Conservation (phyloP, 2,329 filamentous ascomycete species). For the Penicillium crustosum region DNA sequence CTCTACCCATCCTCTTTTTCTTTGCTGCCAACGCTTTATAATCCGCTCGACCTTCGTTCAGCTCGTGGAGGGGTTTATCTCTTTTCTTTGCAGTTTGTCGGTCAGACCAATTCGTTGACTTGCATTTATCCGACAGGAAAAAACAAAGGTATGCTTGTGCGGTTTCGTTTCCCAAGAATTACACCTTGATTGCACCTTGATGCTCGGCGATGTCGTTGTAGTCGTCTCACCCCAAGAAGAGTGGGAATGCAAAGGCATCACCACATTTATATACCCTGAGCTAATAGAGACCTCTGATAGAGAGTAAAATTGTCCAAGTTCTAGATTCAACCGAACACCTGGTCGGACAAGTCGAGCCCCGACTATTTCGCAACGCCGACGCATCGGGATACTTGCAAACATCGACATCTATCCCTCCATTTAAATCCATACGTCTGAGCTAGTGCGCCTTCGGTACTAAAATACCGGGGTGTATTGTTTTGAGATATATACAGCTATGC, state of each 20-base stretch:
- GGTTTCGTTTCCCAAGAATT: neutral
- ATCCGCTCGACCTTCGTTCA: conserved; percentile 8
- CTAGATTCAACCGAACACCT: conserved; percentile 9
- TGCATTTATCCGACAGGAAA: conserved; percentile 8
- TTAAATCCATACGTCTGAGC: conserved; percentile 2
- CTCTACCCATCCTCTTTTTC: neutral
- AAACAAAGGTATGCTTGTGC: neutral
- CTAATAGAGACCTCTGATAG: neutral
- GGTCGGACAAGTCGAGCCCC: conserved; percentile 12
- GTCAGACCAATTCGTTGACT: conserved; percentile 16
- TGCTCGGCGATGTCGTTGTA: neutral
- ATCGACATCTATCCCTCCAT: neutral
- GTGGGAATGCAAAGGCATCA: neutral
- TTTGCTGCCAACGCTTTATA: conserved; percentile 12
- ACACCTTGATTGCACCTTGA: neutral
- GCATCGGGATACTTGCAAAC: conserved; percentile 1
- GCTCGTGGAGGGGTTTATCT: conserved; percentile 11
- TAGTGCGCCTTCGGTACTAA: neutral
- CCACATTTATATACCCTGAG: conserved; percentile 2
- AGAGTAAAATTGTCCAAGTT: conserved; percentile 7
- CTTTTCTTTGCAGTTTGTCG: conserved; percentile 13
- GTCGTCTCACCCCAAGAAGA: neutral
- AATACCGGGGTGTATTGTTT: neutral
- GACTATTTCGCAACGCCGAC: conserved; percentile 18
- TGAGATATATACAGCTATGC: conserved; percentile 26